Evolutionary conservation across 2,329 filamentous ascomycete genomes (phyloP), one percentile per base, ranked within the genome.

Genomic region (Ophidiomyces ophidiicola): DNA sequence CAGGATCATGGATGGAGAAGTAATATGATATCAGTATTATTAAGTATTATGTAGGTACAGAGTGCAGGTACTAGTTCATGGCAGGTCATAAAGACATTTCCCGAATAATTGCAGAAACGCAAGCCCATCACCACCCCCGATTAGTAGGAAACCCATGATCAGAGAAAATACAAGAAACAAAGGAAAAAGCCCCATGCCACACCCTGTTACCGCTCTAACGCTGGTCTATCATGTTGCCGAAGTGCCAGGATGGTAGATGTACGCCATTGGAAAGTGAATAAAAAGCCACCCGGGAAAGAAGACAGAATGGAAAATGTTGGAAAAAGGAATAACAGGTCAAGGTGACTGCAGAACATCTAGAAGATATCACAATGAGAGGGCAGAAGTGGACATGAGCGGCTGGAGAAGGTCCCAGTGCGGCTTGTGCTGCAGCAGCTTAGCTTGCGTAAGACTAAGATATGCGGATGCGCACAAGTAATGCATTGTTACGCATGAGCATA

Each of bases 211-310:
- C 43, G 33, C 33, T 45, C 40, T 43, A 43, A 43, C 36, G 39
- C 43, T 45, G 33, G 36, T 45, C 43, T 45, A 45, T 45, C 35
- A 40, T 35, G 29, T 31, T 37, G 32, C 33, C 32, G 21, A 31
- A 34, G 33, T 29, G 38, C 41, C 29, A 39, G 41, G 24, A 43
- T 30, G 17, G 34, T 23, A 39, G 24, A 37, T 37, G 32, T 26
- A 41, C 33, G 17, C 36, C 21, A 35, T 41, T 10, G 30, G 29
- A 29, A 33, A 21, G n/a, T 8, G 21, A 20, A 32, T 26, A 42
- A 11, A 41, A 42, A 26, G 15, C 32, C 31, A 30, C 38, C 33
- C 37, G 17, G 30, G 30, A 44, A 33, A 14, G 14, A 32, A n/a
- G 32, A 21, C 11, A 20, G 23, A 8, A 38, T n/a, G n/a, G 18